Conservation (phyloP, 164 flowering plant genomes). For the Paratinospora sagittata region DNA sequence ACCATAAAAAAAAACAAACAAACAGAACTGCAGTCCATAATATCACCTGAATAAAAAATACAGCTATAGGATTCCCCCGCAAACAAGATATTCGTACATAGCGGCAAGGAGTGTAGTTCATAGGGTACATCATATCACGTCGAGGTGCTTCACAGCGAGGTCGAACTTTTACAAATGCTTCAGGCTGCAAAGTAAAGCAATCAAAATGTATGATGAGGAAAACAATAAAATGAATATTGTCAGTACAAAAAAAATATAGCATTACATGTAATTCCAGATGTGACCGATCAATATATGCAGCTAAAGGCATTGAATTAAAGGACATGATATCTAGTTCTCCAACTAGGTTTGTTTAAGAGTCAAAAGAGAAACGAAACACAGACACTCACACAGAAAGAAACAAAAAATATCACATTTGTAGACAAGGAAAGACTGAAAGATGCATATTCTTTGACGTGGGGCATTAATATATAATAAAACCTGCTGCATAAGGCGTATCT, state of each 20-base stretch:
- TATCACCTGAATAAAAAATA: slow-evolving; percentile 83
- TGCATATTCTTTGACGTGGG: too few relatives aligned
- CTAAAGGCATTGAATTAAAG: too few relatives aligned
- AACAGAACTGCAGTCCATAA: background rate
- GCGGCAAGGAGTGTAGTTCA: slow-evolving; percentile 87
- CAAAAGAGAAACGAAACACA: too few relatives aligned
- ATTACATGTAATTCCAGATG: too few relatives aligned
- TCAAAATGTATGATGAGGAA: background rate
- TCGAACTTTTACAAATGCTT: slow-evolving; percentile 81
- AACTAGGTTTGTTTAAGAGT: too few relatives aligned
- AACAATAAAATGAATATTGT: background rate
- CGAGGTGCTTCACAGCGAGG: slow-evolving; percentile 97
- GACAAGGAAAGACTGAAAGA: too few relatives aligned
- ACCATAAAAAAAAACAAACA: background rate
- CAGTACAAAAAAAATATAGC: background rate
- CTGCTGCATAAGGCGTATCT: too few relatives aligned
- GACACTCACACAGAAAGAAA: too few relatives aligned
- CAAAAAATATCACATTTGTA: too few relatives aligned
- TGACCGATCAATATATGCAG: too few relatives aligned
- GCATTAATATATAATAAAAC: too few relatives aligned
- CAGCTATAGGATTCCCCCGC: slow-evolving; percentile 89
- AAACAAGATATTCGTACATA: slow-evolving; percentile 88
- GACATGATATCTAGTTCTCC: too few relatives aligned
- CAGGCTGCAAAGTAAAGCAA: slow-evolving; percentile 55
- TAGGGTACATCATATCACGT: slow-evolving; percentile 84